Evolutionary conservation across 164 flowering plant species (phyloP).

Genomic region (Vitis amurensis): DNA sequence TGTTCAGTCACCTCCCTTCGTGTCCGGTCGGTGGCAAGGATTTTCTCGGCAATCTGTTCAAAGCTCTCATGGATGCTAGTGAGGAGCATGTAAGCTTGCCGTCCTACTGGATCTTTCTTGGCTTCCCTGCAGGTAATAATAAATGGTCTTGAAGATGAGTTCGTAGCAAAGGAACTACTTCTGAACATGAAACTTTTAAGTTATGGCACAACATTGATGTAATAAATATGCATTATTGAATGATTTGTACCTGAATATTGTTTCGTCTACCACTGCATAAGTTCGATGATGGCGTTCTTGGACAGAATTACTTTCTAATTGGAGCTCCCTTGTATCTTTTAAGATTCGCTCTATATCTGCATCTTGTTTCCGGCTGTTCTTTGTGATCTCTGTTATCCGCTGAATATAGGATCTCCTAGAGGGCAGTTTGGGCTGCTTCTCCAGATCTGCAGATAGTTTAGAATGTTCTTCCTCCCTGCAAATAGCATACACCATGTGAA

Average conservation of each 20-base stretch:
- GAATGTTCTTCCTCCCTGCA: conserved; percentile 60
- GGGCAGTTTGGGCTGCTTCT: conserved; percentile 58
- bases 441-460: conserved; percentile 52
- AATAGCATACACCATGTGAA: not conserved
- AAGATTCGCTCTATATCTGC: conserved; percentile 70
- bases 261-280: conserved; percentile 74
- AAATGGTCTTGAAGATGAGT: not conserved
- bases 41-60: conserved; percentile 61
- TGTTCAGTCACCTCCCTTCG: conserved; percentile 62
- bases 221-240: not conserved
- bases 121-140: conserved; percentile 59
- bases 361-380: conserved; percentile 84
- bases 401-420: conserved; percentile 65
- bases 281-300: conserved; percentile 83
- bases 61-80: conserved; percentile 73
- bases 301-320: conserved; percentile 71
- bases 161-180: too few relatives aligned
- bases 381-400: conserved; percentile 75
- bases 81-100: conserved; percentile 68
- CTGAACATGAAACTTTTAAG: not conserved
- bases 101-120: conserved; percentile 67
- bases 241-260: conserved; percentile 55
- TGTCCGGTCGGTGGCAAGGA: conserved; percentile 61
- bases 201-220: not conserved
- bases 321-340: conserved; percentile 78